A percentile compares a stretch with the other conserved stretches of the same genome.
phyloP scores from a whole-genome alignment of 129 eudicot species.

The Heracleum sosnowskyi region DNA sequence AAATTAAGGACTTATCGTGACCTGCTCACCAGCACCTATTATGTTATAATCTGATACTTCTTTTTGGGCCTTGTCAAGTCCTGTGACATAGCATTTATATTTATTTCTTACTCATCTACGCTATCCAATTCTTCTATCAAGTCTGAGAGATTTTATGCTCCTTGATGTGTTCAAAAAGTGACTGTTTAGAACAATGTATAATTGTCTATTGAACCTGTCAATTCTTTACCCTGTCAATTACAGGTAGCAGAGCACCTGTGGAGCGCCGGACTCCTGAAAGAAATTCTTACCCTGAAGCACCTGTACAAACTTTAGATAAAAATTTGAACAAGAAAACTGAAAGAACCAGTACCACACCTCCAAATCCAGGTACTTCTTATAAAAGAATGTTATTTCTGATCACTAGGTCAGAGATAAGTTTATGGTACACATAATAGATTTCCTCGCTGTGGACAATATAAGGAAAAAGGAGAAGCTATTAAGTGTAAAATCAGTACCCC shows the following conservation, averaged over 20 bases:
- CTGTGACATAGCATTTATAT: background rate
- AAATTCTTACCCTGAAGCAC: conserved; percentile 24
- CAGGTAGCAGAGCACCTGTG: conserved; percentile 27
- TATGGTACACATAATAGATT: background rate
- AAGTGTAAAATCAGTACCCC: background rate
- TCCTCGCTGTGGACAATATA: background rate
- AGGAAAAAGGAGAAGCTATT: background rate
- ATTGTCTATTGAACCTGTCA: background rate
- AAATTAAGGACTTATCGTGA: background rate
- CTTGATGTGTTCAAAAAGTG: background rate
- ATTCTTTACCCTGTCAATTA: conserved; percentile 4
- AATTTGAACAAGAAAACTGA: conserved; percentile 25
- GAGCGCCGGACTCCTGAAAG: conserved; percentile 27
- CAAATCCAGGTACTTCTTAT: conserved; percentile 31
- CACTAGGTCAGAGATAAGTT: background rate
- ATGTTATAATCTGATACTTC: background rate
- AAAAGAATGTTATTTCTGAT: background rate
- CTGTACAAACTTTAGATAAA: conserved; percentile 29
- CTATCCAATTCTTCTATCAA: background rate
- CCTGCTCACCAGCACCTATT: conserved; percentile 1
- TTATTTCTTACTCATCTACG: background rate
- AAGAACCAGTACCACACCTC: conserved; percentile 14
- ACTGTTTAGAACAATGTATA: background rate
- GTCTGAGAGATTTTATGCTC: background rate
- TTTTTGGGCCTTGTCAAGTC: background rate